A percentile compares a stretch with the other conserved stretches of the same genome.
These are phyloP conservation scores for Leccinum barrowsii DNA, from an alignment of 768 basidiomycete species.

Conservation along the genomic window DNA sequence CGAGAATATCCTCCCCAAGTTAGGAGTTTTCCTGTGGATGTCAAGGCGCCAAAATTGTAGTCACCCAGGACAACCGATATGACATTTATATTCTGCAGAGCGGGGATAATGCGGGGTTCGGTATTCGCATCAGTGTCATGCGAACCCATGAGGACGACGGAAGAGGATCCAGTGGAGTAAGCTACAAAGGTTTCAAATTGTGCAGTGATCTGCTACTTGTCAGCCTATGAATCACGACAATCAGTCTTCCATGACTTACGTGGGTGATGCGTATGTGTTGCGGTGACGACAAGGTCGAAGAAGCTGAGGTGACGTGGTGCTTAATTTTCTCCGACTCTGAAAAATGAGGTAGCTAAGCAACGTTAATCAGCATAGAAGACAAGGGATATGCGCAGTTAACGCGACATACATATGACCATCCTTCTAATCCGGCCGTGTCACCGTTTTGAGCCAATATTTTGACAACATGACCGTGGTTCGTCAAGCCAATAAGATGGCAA, in stretches of 20 bases:
- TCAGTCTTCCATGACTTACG: constrained; percentile 43
- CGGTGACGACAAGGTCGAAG: constrained; percentile 36
- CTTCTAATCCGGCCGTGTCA: constrained; percentile 36
- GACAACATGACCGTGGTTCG: constrained; percentile 74
- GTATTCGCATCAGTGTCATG: constrained; percentile 40
- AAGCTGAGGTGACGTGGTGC: constrained; percentile 43
- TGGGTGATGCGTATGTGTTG: constrained; percentile 67
- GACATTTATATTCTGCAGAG: constrained; percentile 70
- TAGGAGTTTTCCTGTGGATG: constrained; percentile 65
- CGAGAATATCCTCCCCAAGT: constrained; percentile 78
- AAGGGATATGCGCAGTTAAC: neutral
- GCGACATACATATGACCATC: constrained; percentile 74
- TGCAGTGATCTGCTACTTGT: constrained; percentile 64
- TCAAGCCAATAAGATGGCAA: constrained; percentile 71
- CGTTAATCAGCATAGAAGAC: neutral
- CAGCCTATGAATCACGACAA: neutral
- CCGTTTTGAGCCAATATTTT: constrained; percentile 47
- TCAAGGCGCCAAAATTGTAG: constrained; percentile 88
- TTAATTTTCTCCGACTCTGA: constrained; percentile 57
- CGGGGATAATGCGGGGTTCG: constrained; percentile 61
- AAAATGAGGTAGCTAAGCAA: constrained; percentile 64
- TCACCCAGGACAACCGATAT: constrained; percentile 91
- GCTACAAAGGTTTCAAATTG: constrained; percentile 80
- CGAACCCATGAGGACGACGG: constrained; percentile 73
- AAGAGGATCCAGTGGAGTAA: constrained; percentile 67